phyloP scores from a whole-genome alignment of 257 asterid species.

The Ehretia macrophylla region DNA sequence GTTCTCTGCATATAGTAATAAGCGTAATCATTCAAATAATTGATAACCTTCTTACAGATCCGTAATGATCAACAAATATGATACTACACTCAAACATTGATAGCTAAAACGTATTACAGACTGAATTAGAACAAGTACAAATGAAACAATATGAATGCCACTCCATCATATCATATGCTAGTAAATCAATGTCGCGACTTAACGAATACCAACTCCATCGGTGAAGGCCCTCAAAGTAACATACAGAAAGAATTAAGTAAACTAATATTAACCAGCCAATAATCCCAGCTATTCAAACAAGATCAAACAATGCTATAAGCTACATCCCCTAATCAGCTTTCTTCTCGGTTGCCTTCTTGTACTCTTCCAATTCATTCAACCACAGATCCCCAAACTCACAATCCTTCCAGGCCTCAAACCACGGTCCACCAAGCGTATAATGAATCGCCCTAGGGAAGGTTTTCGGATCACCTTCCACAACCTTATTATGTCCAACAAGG shows the following conservation, averaged over 20 bases:
- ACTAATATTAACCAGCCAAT: conserved; percentile 11
- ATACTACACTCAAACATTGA: conserved; percentile 5
- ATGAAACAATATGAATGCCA: conserved; percentile 13
- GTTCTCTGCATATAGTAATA: neutral
- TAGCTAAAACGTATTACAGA: conserved; percentile 2
- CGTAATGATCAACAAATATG: neutral
- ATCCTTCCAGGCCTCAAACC: conserved; percentile 92
- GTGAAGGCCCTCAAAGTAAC: neutral
- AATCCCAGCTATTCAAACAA: neutral
- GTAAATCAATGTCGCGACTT: neutral
- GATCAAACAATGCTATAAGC: conserved; percentile 7
- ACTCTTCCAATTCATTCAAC: conserved; percentile 75
- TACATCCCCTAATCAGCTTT: conserved; percentile 23
- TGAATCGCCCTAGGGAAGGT: conserved; percentile 72
- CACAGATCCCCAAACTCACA: conserved; percentile 84
- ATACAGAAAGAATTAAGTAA: neutral
- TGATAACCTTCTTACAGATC: neutral
- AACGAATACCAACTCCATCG: neutral
- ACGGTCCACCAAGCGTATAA: conserved; percentile 86
- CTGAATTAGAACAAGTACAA: conserved; percentile 12
- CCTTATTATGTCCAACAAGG: conserved; percentile 71
- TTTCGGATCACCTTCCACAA: conserved; percentile 51
- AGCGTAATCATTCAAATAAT: neutral
- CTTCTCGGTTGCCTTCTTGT: conserved; percentile 28
- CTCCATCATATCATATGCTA: conserved; percentile 5